Evolutionary conservation across 768 basidiomycete genomes (phyloP), one percentile per base, ranked within the genome.

Genomic region (Amanita rimosa): DNA sequence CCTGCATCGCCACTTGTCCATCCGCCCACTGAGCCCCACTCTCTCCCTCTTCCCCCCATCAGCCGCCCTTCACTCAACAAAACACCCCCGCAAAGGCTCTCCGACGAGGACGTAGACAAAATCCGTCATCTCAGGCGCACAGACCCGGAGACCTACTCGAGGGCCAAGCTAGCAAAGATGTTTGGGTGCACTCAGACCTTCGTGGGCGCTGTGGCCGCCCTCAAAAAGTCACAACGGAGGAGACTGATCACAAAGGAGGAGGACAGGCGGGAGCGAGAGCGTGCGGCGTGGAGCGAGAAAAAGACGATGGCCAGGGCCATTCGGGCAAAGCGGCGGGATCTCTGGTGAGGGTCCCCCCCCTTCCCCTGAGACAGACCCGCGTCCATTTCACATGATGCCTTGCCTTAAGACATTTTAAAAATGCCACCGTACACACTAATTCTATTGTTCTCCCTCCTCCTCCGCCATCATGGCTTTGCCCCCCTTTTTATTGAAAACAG

Each of bases 131-230:
- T 91, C 44, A 71, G 88, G 46, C 64, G 60, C 44, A 66, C 67
- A 47, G 66, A 87, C 59, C 86, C 85, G 0, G 58, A 57, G 5
- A 67, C 61, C 29, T 83, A 81, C 64, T 83, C 81, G 48, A 73
- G 82, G 38, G 64, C 65, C 50, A 74, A 70, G 61, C 73, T 92
- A n/a, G 87, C 90, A 24, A 73, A 75, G 60, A 78, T 76, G 72
- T 93, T 92, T 62, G 72, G 73, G 11, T 85, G 84, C 68, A 80
- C 84, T 7, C 71, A 75, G 39, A 66, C 71, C 41, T 87, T 88
- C 54, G 79, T 90, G 48, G 73, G 70, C 8, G 68, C 72, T 52
- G 67, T 83, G 16, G 84, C 88, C 9, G 76, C 81, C 3, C 64
- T 88, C 46, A 73, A 73, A 54, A 74, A 74, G 49, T 53, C 72